phyloP scores from a whole-genome alignment of 2,329 filamentous ascomycete genomes.

The Fusarium kyushuense region DNA sequence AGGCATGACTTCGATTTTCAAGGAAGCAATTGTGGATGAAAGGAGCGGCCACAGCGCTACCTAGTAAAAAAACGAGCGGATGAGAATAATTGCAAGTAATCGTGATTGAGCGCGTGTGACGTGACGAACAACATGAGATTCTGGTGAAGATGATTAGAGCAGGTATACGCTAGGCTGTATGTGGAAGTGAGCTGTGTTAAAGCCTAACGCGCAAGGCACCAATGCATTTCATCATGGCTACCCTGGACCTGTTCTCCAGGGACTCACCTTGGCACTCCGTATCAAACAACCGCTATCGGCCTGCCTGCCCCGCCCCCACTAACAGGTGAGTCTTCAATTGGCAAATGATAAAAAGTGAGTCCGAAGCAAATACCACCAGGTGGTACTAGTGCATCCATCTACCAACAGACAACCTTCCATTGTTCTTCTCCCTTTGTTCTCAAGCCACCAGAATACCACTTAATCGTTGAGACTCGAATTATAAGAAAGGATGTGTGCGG shows the following conservation, averaged over 20 bases:
- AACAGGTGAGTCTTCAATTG: constrained; percentile 29
- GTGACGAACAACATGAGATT: not conserved
- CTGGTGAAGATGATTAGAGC: not conserved
- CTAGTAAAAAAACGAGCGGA: constrained; percentile 17
- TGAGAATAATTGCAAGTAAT: not conserved
- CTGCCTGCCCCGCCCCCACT: constrained; percentile 45
- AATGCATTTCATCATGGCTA: not conserved
- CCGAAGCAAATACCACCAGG: constrained; percentile 24
- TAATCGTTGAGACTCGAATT: not conserved
- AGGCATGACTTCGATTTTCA: constrained; percentile 48
- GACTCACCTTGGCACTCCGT: not conserved
- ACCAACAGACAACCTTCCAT: constrained; percentile 23
- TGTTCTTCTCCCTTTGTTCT: constrained; percentile 28
- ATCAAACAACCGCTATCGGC: constrained; percentile 36
- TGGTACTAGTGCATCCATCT: not conserved
- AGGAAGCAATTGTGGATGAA: not conserved
- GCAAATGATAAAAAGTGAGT: constrained; percentile 34
- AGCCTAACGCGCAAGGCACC: constrained; percentile 39
- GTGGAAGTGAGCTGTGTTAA: constrained; percentile 21
- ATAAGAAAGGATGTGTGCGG: constrained; percentile 45
- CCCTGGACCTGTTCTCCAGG: constrained; percentile 18
- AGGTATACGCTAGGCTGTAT: constrained; percentile 11
- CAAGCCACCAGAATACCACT: constrained; percentile 5
- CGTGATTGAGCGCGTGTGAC: constrained; percentile 9
- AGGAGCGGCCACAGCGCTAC: not conserved